phyloP scores from a whole-genome alignment of 768 basidiomycete genomes.

The Pleurotus ostreatus region DNA sequence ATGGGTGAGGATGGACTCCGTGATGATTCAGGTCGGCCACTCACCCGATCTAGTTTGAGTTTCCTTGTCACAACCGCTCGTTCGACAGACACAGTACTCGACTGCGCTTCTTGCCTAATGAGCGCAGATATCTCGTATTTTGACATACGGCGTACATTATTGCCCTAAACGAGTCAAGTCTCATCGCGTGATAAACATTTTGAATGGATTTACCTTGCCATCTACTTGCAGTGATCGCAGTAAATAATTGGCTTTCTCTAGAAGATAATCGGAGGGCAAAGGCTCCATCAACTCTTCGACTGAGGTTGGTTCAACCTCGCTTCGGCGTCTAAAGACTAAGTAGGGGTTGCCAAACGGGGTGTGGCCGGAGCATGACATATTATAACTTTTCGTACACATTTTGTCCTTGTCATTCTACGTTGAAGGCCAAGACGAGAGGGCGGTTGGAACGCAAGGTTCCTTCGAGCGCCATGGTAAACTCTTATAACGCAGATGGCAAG shows the following conservation, averaged over 20 bases:
- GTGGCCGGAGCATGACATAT: too few relatives aligned
- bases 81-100: slow-evolving; percentile 14
- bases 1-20: slow-evolving; percentile 2
- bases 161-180: slow-evolving; percentile 21
- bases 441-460: too few relatives aligned
- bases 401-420: too few relatives aligned
- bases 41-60: slow-evolving; percentile 40
- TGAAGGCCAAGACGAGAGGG: too few relatives aligned
- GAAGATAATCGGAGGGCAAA: slow-evolving; percentile 29
- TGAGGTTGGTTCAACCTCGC: too few relatives aligned
- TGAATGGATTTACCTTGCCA: slow-evolving; percentile 15
- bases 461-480: too few relatives aligned
- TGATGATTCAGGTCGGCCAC: slow-evolving; percentile 11
- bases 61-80: slow-evolving; percentile 36
- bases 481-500: too few relatives aligned
- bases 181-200: not conserved
- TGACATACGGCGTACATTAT: slow-evolving; percentile 35
- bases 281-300: slow-evolving; percentile 31
- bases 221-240: slow-evolving; percentile 16
- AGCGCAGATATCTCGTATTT: slow-evolving; percentile 36
- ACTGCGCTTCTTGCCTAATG: slow-evolving; percentile 18
- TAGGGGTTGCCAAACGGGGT: too few relatives aligned
- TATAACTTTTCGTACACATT: too few relatives aligned
- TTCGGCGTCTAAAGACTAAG: too few relatives aligned
- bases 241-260: slow-evolving; percentile 22